Conservation (phyloP, 108 stramenopile genomes). For the Bacterosira constricta region DNA sequence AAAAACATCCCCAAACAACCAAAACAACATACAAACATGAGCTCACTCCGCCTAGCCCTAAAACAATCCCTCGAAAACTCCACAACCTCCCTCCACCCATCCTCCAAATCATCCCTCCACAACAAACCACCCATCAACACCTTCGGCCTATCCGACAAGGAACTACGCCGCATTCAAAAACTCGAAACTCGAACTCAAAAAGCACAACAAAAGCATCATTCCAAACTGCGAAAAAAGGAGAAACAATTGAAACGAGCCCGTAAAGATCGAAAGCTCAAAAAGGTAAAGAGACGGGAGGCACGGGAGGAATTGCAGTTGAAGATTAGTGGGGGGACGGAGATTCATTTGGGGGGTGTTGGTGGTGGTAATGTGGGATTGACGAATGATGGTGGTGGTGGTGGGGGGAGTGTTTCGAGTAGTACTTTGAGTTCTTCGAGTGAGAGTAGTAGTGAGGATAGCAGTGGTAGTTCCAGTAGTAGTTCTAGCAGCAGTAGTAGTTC, state of each 20-base stretch:
- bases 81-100: too few species aligned
- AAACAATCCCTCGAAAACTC: slow-evolving; percentile 84
- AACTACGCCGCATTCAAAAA: background rate
- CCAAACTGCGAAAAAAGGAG: background rate
- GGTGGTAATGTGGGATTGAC: background rate
- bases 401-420: background rate
- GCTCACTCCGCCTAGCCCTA: slow-evolving; percentile 83
- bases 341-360: background rate
- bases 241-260: background rate
- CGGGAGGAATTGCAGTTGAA: background rate
- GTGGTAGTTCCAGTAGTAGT: background rate
- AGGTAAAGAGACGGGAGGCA: background rate
- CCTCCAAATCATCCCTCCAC: background rate
- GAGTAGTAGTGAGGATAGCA: background rate
- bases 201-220: background rate
- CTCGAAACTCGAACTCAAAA: too few species aligned
- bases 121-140: background rate
- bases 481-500: slow-evolving; percentile 9
- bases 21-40: too few species aligned
- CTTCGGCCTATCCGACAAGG: slow-evolving; percentile 7
- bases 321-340: background rate
- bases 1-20: too few species aligned
- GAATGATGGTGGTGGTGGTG: background rate
- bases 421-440: background rate
- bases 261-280: background rate